These are phyloP conservation scores for Caryopteris hybrid DNA, from an alignment of 305 asterid species.

Conservation along the genomic window DNA sequence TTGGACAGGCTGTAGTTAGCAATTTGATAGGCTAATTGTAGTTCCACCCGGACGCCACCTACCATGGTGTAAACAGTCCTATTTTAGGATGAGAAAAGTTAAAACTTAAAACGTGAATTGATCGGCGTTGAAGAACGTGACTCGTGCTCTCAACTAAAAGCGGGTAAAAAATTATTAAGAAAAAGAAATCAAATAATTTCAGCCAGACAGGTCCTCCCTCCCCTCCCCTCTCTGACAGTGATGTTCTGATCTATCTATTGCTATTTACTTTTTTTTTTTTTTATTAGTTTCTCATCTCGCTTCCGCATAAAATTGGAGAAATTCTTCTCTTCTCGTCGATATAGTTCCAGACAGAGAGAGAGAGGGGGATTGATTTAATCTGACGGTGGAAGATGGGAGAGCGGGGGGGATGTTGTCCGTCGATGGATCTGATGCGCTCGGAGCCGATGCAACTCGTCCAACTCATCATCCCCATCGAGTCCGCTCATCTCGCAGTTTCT, in stretches of 20 bases:
- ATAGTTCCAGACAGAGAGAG: conserved; percentile 15
- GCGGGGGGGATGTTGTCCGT: conserved; percentile 83
- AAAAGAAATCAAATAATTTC: conserved; percentile 19
- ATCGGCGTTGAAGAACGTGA: not conserved
- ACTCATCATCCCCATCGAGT: conserved; percentile 91
- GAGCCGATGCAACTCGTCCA: conserved; percentile 99
- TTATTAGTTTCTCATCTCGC: conserved; percentile 3
- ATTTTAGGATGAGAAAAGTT: not conserved
- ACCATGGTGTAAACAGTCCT: no score
- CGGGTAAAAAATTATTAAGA: not conserved
- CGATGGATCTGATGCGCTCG: conserved; percentile 99
- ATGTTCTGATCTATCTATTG: conserved; percentile 33
- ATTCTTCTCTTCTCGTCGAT: conserved; percentile 7
- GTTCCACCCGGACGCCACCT: no score
- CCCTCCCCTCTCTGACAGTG: conserved; percentile 27
- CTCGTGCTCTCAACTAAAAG: conserved; percentile 24
- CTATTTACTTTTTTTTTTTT: not conserved
- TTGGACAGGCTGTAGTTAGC: no score
- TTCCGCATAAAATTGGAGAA: not conserved
- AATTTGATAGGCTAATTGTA: not conserved
- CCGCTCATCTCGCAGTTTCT: conserved; percentile 80
- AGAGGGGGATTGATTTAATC: conserved; percentile 18
- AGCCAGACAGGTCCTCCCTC: conserved; percentile 34
- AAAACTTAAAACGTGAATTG: not conserved
- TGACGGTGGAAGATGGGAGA: conserved; percentile 61